These are phyloP conservation scores for Phytophthora crassamura DNA, from an alignment of 352 stramenopile genomes.

Conservation along the genomic window DNA sequence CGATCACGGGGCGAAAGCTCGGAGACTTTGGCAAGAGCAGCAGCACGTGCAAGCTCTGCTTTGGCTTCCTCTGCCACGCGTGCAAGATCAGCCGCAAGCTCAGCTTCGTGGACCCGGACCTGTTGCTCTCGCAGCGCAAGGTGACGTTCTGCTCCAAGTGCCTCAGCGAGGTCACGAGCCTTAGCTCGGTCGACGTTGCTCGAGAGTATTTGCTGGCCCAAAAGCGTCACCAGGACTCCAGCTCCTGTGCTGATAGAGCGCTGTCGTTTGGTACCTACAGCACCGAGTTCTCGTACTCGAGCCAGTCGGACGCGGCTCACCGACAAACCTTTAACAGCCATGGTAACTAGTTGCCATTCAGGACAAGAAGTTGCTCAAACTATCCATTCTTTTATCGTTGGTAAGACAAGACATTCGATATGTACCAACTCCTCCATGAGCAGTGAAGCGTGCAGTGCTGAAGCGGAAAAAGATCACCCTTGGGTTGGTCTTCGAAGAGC, in stretches of 20 bases:
- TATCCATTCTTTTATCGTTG: no score
- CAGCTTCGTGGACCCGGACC: constrained; percentile 41
- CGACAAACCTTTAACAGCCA: no score
- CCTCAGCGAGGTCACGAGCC: constrained; percentile 29
- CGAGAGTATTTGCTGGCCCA: constrained; percentile 41
- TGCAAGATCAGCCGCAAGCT: constrained; percentile 39
- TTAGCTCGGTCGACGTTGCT: constrained; percentile 28
- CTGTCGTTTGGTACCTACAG: constrained; percentile 18
- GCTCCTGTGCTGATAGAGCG: constrained; percentile 9
- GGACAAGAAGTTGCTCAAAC: no score
- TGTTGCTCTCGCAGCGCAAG: constrained; percentile 37
- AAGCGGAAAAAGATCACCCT: constrained; percentile 21
- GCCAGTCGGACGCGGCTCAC: neutral
- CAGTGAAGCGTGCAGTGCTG: neutral
- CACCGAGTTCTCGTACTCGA: constrained; percentile 13
- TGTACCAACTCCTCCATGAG: no score
- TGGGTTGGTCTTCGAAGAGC: constrained; percentile 16
- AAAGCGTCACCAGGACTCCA: constrained; percentile 21
- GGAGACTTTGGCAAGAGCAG: constrained; percentile 37
- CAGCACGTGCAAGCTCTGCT: no score
- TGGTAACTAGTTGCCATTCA: no score
- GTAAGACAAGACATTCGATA: no score
- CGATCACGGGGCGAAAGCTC: constrained; percentile 19
- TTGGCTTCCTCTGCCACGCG: constrained; percentile 33
- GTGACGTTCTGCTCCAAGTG: constrained; percentile 41